phyloP scores from a whole-genome alignment of 176 grass and related monocot species.

The Canna indica region DNA sequence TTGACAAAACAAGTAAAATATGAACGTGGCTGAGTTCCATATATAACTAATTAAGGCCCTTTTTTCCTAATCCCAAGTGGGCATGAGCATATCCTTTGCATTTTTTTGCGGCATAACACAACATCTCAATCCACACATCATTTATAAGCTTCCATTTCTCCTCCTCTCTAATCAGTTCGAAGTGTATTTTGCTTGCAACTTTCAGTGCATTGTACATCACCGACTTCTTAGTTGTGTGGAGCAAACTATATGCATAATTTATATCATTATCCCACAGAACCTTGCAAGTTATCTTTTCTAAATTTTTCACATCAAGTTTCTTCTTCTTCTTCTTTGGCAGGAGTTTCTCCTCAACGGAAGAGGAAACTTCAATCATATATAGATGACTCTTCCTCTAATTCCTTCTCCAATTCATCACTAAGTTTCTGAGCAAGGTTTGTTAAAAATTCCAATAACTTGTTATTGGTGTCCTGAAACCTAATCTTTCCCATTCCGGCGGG shows the following conservation, averaged over 20 bases:
- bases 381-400: no score
- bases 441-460: constrained; percentile 36
- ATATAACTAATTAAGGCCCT: no score
- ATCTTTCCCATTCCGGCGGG: constrained; percentile 40
- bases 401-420: not conserved
- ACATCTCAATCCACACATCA: not conserved
- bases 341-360: no score
- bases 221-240: constrained; percentile 34
- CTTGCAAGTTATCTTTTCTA: not conserved
- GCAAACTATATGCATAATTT: no score
- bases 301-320: no score
- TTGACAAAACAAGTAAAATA: no score
- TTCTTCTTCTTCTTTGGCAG: no score
- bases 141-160: not conserved
- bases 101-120: not conserved
- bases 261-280: not conserved
- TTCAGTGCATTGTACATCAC: constrained; percentile 37
- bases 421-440: not conserved
- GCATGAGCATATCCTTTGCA: not conserved
- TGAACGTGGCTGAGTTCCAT: no score
- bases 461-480: constrained; percentile 37
- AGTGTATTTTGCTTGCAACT: constrained; percentile 24
- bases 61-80: no score
- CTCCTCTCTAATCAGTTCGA: not conserved
- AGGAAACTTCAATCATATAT: no score